Conservation (phyloP, 331 rosid genomes). For the Acacia concinna region DNA sequence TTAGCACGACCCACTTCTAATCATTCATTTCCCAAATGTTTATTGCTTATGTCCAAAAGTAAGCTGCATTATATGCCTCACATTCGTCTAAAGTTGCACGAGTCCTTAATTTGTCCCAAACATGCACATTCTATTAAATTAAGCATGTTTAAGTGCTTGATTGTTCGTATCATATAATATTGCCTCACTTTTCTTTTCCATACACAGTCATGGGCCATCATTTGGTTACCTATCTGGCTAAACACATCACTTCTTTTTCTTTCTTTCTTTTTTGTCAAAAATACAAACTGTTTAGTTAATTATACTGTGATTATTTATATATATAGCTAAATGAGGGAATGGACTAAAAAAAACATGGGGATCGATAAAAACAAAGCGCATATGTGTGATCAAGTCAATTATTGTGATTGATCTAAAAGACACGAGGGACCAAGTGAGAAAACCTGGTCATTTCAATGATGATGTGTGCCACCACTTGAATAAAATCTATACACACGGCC, state of each 20-base stretch:
- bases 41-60: constrained; percentile 6
- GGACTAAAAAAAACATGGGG: background rate
- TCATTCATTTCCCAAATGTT: constrained; percentile 2
- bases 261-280: background rate
- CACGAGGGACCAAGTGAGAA: background rate
- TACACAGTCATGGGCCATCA: background rate
- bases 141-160: background rate
- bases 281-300: background rate
- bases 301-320: background rate
- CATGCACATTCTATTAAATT: background rate
- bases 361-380: background rate
- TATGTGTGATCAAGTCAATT: background rate
- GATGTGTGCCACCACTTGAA: constrained; percentile 30
- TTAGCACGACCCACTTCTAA: constrained; percentile 28
- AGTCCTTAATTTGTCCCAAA: constrained; percentile 21
- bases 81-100: constrained; percentile 20
- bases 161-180: background rate
- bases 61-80: background rate
- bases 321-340: background rate
- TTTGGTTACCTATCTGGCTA: background rate
- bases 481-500: constrained; percentile 16
- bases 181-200: background rate
- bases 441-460: constrained; percentile 31
- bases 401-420: background rate
- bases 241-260: background rate